A percentile compares a stretch with the other conserved stretches of the same genome.
Conservation (phyloP, 2,329 filamentous ascomycete species). For the Aciculosporium take region DNA sequence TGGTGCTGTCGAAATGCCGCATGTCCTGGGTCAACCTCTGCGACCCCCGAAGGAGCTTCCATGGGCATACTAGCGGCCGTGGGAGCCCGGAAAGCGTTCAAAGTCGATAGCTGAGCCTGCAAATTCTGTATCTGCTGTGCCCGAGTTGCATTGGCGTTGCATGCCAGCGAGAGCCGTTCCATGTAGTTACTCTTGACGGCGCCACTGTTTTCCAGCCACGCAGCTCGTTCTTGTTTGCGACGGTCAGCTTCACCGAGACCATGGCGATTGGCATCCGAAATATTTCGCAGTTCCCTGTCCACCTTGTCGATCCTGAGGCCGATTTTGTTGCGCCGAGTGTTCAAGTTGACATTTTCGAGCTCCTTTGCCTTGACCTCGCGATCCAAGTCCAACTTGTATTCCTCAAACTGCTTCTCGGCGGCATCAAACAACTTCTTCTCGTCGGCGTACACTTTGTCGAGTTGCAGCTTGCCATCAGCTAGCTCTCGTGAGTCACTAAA, state of each 20-base stretch:
- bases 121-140: constrained; percentile 18
- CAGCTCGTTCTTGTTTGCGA: constrained; percentile 34
- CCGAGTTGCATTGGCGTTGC: constrained; percentile 16
- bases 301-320: constrained; percentile 57
- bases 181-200: constrained; percentile 32
- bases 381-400: constrained; percentile 47
- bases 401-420: constrained; percentile 38
- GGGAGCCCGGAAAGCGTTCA: constrained; percentile 18
- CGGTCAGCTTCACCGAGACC: constrained; percentile 50
- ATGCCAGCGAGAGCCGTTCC: constrained; percentile 28
- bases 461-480: constrained; percentile 38
- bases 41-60: constrained; percentile 13
- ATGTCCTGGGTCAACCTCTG: constrained; percentile 10
- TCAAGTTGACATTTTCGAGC: constrained; percentile 47
- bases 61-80: constrained; percentile 18
- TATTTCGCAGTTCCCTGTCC: constrained; percentile 55
- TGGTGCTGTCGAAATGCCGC: constrained; percentile 10
- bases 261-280: constrained; percentile 53
- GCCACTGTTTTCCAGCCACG: constrained; percentile 31
- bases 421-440: constrained; percentile 48
- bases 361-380: constrained; percentile 47
- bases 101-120: constrained; percentile 19
- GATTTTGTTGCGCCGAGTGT: constrained; percentile 60
- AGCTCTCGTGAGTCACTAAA: constrained; percentile 53
- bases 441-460: constrained; percentile 36